Conservation (phyloP, 78 protist genomes). For the Dictyostelium brefeldianum region DNA sequence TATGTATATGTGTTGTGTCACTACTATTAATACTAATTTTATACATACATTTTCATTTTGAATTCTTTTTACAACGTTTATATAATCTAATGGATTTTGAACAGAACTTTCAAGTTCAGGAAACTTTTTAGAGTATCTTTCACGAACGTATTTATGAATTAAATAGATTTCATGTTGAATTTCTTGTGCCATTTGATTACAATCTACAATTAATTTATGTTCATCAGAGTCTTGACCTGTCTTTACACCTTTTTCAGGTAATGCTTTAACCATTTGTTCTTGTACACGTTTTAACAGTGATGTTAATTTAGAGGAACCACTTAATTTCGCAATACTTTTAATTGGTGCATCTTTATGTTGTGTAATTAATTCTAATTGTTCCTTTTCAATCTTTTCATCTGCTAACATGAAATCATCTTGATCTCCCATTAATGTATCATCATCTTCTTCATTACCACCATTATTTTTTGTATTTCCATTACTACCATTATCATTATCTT, state of each 20-base stretch:
- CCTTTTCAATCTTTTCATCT: conserved; percentile 62
- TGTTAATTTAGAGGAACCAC: not conserved
- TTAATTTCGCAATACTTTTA: conserved; percentile 33
- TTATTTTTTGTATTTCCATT: not conserved
- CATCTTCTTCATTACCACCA: not conserved
- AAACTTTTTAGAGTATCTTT: conserved; percentile 84
- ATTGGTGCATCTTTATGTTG: conserved; percentile 59
- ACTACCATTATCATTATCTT: not conserved
- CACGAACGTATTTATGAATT: conserved; percentile 83
- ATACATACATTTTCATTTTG: conserved; percentile 75
- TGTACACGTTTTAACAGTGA: not conserved
- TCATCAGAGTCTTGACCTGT: conserved; percentile 40
- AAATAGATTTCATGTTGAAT: conserved; percentile 87
- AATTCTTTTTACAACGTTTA: conserved; percentile 76
- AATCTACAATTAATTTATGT: conserved; percentile 82
- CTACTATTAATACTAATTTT: too few relatives aligned
- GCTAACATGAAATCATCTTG: conserved; percentile 65
- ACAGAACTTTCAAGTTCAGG: conserved; percentile 89
- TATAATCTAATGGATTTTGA: conserved; percentile 88
- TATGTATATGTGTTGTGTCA: too few relatives aligned
- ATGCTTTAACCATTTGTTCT: conserved; percentile 8
- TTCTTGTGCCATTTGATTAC: conserved; percentile 81
- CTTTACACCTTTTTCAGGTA: conserved; percentile 63
- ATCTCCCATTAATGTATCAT: conserved; percentile 46
- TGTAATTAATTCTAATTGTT: conserved; percentile 38